Base-by-base conservation (phyloP, 2,329 filamentous ascomycete species). In the Xylaria sp. region DNA sequence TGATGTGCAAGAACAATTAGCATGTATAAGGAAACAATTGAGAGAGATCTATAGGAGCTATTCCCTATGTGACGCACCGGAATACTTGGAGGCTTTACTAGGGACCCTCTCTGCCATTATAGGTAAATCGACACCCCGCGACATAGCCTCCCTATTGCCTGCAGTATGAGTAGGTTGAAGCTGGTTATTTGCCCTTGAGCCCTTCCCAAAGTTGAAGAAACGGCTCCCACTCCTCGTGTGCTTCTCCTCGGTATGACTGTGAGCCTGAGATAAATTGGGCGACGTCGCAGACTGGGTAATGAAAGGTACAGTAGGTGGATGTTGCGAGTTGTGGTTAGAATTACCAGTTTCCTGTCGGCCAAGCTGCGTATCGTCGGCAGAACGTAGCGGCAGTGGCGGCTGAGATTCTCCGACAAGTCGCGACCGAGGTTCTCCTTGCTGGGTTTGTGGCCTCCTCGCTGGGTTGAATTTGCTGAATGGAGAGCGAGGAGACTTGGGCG, bases 151-250 rank as follows among this genome's bases (percentile, higher is more conserved):
- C 42, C 63, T 61, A 61, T 56, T 71, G 58, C 67, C 72, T 22
- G 73, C 69, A 10, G 69, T 67, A 39, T 76, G 71, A 49, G 42
- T 68, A 22, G 72, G 72, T 17, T 75, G 62, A 44, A 73, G 69
- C 56, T 77, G 73, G 49, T 73, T 71, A 29, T 65, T 65, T 13
- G 75, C 70, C 58, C 61, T 74, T 15, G 71, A 72, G 38, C 68
- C 58, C 60, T 76, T 77, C 15, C 73, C 73, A 59, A 78, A 78
- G 59, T 73, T 73, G 68, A 77, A 77, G 55, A 78, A 78, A 56
- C 76, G 76, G 44, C 76, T 78, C 33, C 69, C 72, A 65, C 71
- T 77, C 63, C 75, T 73, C 49, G 75, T 65, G 62, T 77, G 76
- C 55, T 76, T 78, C 67, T 78, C 76, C 38, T 69, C 74, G 29